Evolutionary conservation across 2,329 filamentous ascomycete species (phyloP), one percentile per base, ranked within the genome.

Genomic region (Neonectria hederae): DNA sequence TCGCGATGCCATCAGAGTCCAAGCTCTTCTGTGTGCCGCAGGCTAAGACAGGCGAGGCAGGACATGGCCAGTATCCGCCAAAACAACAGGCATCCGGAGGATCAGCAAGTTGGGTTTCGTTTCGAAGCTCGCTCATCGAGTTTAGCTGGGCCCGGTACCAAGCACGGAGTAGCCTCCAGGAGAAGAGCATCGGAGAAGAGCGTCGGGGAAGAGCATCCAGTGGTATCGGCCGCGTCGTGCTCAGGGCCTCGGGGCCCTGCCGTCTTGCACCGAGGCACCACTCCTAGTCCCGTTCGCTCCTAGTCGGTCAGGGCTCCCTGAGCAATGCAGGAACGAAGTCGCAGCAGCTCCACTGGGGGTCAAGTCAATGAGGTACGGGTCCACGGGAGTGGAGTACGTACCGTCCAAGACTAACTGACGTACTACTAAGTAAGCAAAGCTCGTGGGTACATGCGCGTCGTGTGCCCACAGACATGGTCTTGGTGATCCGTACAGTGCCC

Each of bases 321-420:
- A 69, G 69, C 67, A 58, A 73, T 74, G 72, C 72, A 74, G 72
- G 72, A 74, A 74, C 72, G 54, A 73, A 70, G 70, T 61, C 62
- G 56, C 64, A 69, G 59, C 64, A 65, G 66, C 64, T 71, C 65
- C 65, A 65, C 68, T 59, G 59, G 40, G 59, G n/a, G n/a, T n/a
- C n/a, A n/a, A n/a, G n/a, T n/a, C n/a, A n/a, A n/a, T n/a, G n/a
- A n/a, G n/a, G n/a, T n/a, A n/a, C n/a, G n/a, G n/a, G 60, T 65
- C 57, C 66, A 59, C 55, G 54, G 54, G 38, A 46, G 52, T 54
- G 59, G 64, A 65, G 57, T 65, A 57, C 64, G 62, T 66, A 66
- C 52, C 28, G 54, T 38, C 32, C 22, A 45, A 56, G 58, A 42
- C 59, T 59, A 59, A 63, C 63, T 71, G 68, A 71, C 67, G 66